Evolutionary conservation across 305 asterid genomes (phyloP).

Genomic region (Fraxinus ornus): DNA sequence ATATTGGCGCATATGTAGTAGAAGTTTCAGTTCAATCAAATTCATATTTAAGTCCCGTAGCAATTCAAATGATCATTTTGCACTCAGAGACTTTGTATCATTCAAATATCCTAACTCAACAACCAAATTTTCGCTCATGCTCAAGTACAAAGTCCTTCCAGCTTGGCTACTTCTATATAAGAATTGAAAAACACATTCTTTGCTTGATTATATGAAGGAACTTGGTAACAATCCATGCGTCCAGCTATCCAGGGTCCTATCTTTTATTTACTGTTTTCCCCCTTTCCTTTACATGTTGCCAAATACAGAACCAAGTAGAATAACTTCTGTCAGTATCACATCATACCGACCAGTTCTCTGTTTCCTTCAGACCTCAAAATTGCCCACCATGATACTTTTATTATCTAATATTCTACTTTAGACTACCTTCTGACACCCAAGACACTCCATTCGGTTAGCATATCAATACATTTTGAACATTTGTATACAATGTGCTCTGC

Average conservation of each 20-base stretch:
- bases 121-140: not conserved
- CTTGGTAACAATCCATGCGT: not conserved
- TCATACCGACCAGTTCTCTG: not conserved
- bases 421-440: not conserved
- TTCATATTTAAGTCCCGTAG: not conserved
- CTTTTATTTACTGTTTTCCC: not conserved
- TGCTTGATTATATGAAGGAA: not conserved
- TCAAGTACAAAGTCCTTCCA: not conserved
- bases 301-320: not conserved
- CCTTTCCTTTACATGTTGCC: not conserved
- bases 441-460: not conserved
- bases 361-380: not conserved
- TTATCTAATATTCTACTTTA: not conserved
- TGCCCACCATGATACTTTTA: not conserved
- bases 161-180: not conserved
- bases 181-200: not conserved
- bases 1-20: not conserved
- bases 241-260: not conserved
- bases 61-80: not conserved
- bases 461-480: not conserved
- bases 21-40: not conserved
- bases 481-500: not conserved
- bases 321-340: not conserved
- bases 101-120: not conserved
- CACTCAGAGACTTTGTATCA: not conserved